Percentiles rank a stretch among this genome's conserved stretches.
Conservation (phyloP, 1,284 basidiomycete species). For the Stygiomarasmius scandens region DNA sequence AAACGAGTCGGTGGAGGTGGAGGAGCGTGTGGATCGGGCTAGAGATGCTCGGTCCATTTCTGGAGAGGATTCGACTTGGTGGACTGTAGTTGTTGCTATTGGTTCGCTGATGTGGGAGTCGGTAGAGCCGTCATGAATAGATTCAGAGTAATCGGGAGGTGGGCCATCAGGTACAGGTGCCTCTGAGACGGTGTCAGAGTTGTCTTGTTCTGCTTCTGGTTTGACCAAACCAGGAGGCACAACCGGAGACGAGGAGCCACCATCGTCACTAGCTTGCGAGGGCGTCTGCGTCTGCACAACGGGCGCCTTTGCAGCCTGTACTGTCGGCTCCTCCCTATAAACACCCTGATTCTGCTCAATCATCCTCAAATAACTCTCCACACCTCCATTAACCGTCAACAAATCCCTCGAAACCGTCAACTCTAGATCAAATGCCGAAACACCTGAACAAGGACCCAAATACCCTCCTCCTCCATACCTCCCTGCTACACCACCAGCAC, state of each 20-base stretch:
- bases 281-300: no score
- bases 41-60: conserved; percentile 24
- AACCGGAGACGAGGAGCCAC: no score
- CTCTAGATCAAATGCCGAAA: conserved; percentile 73
- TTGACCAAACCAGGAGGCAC: not conserved
- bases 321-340: no score
- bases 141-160: not conserved
- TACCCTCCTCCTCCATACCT: conserved; percentile 36
- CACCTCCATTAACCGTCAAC: conserved; percentile 60
- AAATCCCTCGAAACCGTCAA: conserved; percentile 58
- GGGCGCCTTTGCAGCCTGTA: no score
- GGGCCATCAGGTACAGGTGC: not conserved
- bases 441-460: conserved; percentile 50
- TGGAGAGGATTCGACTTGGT: not conserved
- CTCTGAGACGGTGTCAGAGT: not conserved
- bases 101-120: not conserved
- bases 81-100: not conserved
- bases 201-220: no score
- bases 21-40: conserved; percentile 32
- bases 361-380: conserved; percentile 68
- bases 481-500: conserved; percentile 10
- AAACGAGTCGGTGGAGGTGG: conserved; percentile 59
- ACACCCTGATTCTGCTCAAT: conserved; percentile 36
- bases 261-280: no score
- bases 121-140: not conserved